These are phyloP conservation scores for Hypomyces perniciosus DNA, from an alignment of 2,329 filamentous ascomycete species.

Conservation along the genomic window DNA sequence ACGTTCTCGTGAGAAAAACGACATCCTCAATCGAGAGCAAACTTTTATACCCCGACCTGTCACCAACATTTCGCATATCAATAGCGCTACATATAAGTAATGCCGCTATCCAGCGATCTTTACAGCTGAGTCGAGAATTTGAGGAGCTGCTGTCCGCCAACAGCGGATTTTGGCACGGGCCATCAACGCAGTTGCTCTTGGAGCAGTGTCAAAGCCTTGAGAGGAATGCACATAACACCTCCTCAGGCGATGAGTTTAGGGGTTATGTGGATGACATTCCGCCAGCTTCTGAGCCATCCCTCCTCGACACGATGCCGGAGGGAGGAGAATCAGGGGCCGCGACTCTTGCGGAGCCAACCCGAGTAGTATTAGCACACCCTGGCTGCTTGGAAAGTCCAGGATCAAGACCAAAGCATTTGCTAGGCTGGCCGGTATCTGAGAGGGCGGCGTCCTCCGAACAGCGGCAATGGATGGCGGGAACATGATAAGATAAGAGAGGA, in stretches of 20 bases:
- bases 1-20: conserved; percentile 22
- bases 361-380: background rate
- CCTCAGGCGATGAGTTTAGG: too few relatives aligned
- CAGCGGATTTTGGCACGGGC: background rate
- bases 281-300: background rate
- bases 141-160: background rate
- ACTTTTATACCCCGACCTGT: conserved; percentile 26
- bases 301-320: background rate
- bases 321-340: background rate
- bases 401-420: background rate
- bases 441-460: conserved; percentile 5
- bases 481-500: conserved; percentile 1
- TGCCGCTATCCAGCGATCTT: conserved; percentile 16
- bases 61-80: conserved; percentile 22
- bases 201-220: background rate
- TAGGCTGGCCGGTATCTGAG: conserved; percentile 2
- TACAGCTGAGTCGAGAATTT: conserved; percentile 20
- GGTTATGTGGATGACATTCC: too few relatives aligned
- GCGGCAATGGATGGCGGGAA: background rate
- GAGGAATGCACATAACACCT: background rate
- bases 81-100: conserved; percentile 25
- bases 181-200: background rate
- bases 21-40: conserved; percentile 30
- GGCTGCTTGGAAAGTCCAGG: background rate
- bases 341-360: background rate